A percentile compares a stretch with the other conserved stretches of the same genome.
Conservation (phyloP, 2,329 filamentous ascomycete species). For the Venturia effusa region DNA sequence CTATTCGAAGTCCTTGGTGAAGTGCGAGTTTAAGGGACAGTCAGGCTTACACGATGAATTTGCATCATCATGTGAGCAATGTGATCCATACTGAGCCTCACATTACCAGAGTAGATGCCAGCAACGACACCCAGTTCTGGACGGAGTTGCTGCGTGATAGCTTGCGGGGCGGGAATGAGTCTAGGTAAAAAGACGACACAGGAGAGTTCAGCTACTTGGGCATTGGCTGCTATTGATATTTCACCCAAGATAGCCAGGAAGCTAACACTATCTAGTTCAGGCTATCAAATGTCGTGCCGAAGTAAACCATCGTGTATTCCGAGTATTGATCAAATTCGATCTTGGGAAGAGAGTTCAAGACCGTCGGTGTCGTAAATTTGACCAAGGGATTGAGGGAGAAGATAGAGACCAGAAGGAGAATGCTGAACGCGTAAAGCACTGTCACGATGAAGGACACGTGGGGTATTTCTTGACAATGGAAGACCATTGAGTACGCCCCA, state of each 20-base stretch:
- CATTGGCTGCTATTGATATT: slow-evolving; percentile 38
- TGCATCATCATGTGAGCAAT: slow-evolving; percentile 38
- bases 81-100: slow-evolving; percentile 35
- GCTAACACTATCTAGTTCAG: slow-evolving; percentile 43
- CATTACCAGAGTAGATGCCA: too few relatives aligned
- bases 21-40: too few relatives aligned
- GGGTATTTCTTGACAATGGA: background rate
- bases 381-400: too few relatives aligned
- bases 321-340: background rate
- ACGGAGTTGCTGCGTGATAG: slow-evolving; percentile 34
- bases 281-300: slow-evolving; percentile 17
- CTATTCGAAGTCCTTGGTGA: too few relatives aligned
- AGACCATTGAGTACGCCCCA: background rate
- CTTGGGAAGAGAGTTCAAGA: background rate
- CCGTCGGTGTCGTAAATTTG: background rate
- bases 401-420: too few relatives aligned
- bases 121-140: slow-evolving; percentile 30
- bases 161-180: slow-evolving; percentile 40
- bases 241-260: slow-evolving; percentile 43
- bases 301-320: background rate
- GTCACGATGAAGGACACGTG: too few relatives aligned
- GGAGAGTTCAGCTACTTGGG: slow-evolving; percentile 39
- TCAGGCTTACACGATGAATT: slow-evolving; percentile 14
- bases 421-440: too few relatives aligned
- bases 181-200: slow-evolving; percentile 38